Percentiles rank a stretch among this genome's conserved stretches.
These are phyloP conservation scores for Chlamydomonas reinhardtii DNA, from an alignment of 163 green algal species.

Conservation along the genomic window DNA sequence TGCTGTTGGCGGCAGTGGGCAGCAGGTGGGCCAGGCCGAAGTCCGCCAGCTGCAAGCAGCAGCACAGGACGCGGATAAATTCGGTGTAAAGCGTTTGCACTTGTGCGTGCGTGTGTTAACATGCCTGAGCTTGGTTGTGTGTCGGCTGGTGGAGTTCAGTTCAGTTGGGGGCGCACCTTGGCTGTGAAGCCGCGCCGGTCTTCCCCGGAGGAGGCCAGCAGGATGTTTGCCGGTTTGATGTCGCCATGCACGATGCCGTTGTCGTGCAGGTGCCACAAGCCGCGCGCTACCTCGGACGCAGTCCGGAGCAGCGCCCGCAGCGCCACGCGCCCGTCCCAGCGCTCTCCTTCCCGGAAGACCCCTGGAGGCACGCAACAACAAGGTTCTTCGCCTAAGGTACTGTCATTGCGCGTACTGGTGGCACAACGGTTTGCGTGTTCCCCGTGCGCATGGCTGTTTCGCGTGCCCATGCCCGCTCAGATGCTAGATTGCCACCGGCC, in stretches of 20 bases:
- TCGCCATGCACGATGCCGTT: constrained; percentile 71
- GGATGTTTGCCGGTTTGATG: constrained; percentile 64
- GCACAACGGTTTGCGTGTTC: too few species aligned
- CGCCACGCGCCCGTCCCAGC: constrained; percentile 20
- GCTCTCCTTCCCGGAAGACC: constrained; percentile 28
- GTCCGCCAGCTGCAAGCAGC: constrained; percentile 1
- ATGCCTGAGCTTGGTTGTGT: not conserved
- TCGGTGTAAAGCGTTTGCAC: too few species aligned
- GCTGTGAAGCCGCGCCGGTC: constrained; percentile 32
- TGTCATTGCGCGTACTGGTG: not conserved
- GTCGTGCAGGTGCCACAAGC: constrained; percentile 78
- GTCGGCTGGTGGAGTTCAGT: too few species aligned
- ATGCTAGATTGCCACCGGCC: too few species aligned
- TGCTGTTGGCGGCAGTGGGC: not conserved
- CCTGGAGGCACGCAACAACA: constrained; percentile 16
- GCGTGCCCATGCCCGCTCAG: too few species aligned
- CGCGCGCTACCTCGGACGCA: constrained; percentile 72
- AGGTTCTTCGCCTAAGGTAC: not conserved
- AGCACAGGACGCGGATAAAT: too few species aligned
- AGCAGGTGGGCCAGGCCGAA: constrained; percentile 33
- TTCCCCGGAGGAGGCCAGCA: constrained; percentile 5
- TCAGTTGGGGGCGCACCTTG: not conserved
- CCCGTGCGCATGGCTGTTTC: too few species aligned
- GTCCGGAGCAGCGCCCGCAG: constrained; percentile 70
- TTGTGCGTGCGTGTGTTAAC: not conserved